A percentile compares a stretch with the other conserved stretches of the same genome.
These are phyloP conservation scores for Plectosphaerella cucumerina DNA, from an alignment of 2,329 filamentous ascomycete genomes.

Conservation along the genomic window DNA sequence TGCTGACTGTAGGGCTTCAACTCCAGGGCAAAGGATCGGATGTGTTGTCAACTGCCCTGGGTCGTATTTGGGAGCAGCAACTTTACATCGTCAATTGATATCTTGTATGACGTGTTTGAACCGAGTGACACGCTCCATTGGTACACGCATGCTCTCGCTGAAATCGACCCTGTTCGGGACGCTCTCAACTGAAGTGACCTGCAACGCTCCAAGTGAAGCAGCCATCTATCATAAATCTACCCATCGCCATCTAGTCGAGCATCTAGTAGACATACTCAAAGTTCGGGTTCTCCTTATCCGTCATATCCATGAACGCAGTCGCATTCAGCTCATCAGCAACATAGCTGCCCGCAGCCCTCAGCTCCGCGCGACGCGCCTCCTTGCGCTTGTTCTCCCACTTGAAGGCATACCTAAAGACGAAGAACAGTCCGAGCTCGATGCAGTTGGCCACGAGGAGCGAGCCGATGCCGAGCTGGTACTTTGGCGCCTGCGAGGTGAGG, in stretches of 20 bases:
- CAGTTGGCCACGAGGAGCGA: constrained; percentile 35
- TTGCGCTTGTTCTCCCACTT: constrained; percentile 34
- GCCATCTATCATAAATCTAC: too few relatives aligned
- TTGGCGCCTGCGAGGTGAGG: constrained; percentile 42
- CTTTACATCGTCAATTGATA: too few relatives aligned
- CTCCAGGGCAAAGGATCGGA: too few relatives aligned
- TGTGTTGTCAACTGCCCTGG: too few relatives aligned
- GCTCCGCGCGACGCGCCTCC: constrained; percentile 24
- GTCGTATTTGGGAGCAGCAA: too few relatives aligned
- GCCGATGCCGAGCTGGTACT: constrained; percentile 34
- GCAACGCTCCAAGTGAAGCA: too few relatives aligned
- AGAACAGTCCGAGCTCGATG: constrained; percentile 31
- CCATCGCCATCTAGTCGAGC: neutral
- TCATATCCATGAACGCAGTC: constrained; percentile 36
- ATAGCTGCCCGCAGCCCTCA: constrained; percentile 18
- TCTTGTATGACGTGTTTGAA: too few relatives aligned
- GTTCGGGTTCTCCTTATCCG: constrained; percentile 22
- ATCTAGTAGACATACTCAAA: constrained; percentile 12
- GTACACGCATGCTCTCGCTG: too few relatives aligned
- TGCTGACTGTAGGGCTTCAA: too few relatives aligned
- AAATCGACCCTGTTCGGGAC: too few relatives aligned
- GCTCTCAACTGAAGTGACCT: too few relatives aligned
- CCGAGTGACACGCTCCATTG: too few relatives aligned
- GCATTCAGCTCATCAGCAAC: constrained; percentile 24
- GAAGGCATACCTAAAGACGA: constrained; percentile 32